A percentile compares a stretch with the other conserved stretches of the same genome.
phyloP scores from a whole-genome alignment of 306 rosid genomes.

The Alnus glutinosa region DNA sequence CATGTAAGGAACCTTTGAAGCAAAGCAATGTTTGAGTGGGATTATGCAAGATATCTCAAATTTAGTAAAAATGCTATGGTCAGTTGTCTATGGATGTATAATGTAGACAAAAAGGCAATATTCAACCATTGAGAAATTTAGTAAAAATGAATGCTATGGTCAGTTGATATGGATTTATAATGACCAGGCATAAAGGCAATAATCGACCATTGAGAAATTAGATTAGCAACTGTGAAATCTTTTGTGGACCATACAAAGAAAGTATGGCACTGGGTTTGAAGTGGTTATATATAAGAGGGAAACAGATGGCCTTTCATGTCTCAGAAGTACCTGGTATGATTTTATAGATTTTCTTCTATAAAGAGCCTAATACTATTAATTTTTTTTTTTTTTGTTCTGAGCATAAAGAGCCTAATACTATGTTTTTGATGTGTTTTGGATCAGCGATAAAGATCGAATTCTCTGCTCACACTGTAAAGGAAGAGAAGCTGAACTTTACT shows the following conservation, averaged over 20 bases:
- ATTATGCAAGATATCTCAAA: neutral
- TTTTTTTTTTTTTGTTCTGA: neutral
- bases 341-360: neutral
- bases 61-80: neutral
- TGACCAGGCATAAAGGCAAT: neutral
- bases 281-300: neutral
- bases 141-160: neutral
- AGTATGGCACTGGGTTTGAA: neutral
- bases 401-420: neutral
- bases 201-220: neutral
- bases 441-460: constrained; percentile 60
- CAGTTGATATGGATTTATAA: neutral
- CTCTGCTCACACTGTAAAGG: constrained; percentile 90
- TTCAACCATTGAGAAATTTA: neutral
- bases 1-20: neutral
- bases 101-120: neutral
- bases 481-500: constrained; percentile 87
- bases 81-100: neutral
- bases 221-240: neutral
- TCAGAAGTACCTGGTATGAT: neutral
- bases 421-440: constrained; percentile 29
- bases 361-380: neutral
- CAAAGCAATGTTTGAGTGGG: neutral
- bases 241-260: neutral
- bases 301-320: neutral